These are phyloP conservation scores for Lecanosticta acicola DNA, from an alignment of 2,329 filamentous ascomycete genomes.

Conservation along the genomic window DNA sequence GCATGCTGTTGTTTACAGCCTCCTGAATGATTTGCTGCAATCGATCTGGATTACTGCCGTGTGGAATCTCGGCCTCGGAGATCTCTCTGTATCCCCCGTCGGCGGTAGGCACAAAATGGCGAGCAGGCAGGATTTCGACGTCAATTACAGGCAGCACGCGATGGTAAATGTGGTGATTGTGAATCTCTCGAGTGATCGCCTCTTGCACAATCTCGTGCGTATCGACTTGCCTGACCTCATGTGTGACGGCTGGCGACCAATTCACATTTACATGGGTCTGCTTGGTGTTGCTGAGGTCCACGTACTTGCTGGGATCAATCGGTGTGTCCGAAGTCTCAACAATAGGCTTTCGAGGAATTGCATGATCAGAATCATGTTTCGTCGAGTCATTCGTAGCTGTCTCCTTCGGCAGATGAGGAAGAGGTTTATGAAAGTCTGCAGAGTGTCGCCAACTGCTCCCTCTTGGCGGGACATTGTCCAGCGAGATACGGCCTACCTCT, in stretches of 20 bases:
- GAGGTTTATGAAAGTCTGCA: neutral
- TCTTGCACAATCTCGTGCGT: conserved; percentile 46
- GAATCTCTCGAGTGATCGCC: conserved; percentile 48
- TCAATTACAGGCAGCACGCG: conserved; percentile 50
- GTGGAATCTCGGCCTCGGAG: conserved; percentile 33
- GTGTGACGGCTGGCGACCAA: conserved; percentile 43
- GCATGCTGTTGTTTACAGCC: conserved; percentile 27
- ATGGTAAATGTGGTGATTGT: conserved; percentile 50
- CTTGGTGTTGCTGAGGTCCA: conserved; percentile 30
- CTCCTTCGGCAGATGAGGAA: too few relatives aligned
- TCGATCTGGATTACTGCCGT: conserved; percentile 15
- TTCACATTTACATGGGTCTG: conserved; percentile 33
- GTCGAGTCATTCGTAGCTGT: too few relatives aligned
- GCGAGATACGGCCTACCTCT: too few relatives aligned
- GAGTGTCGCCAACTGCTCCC: neutral
- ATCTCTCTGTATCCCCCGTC: conserved; percentile 41
- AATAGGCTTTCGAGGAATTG: too few relatives aligned
- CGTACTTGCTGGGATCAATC: conserved; percentile 7
- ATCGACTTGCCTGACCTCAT: conserved; percentile 44
- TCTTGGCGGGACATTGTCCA: neutral
- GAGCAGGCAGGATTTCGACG: conserved; percentile 48
- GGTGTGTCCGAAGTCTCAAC: conserved; percentile 12
- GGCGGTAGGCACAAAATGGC: conserved; percentile 45
- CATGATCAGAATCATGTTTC: too few relatives aligned
- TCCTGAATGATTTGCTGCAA: conserved; percentile 33